Base-by-base conservation (phyloP, 2,329 filamentous ascomycete species). In the Cladobotryum protrusum region DNA sequence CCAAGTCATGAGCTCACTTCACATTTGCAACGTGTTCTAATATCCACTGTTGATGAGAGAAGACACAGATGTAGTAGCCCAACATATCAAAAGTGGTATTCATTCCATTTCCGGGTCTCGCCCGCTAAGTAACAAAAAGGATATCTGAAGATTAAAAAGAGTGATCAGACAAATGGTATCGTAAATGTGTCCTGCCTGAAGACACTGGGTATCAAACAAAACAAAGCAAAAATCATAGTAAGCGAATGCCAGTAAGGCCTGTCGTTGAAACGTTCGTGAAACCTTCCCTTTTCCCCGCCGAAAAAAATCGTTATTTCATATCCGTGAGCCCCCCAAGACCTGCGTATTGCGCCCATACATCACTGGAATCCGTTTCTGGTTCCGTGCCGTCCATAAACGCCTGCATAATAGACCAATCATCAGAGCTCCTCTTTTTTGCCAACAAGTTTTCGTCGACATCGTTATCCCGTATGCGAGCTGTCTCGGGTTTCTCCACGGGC, bases 291-390 rank as follows among this genome's bases (percentile, higher is more conserved):
- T 50, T 29, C 18, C n/a, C 34, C 43, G 19, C 24, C 11, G n/a
- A n/a, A 20, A 9, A 45, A 34, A 35, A 47, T 33, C 19, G 33
- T 67, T 57, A 69, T 40, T 58, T 58, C 56, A 67, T 61, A 52
- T 69, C 67, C 2, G 67, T 75, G 43, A 75, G 56, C 0, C 74
- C 74, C 33, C 74, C 74, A 4, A 77, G 58, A 12, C 73, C 71
- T 24, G 66, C 63, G 52, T 72, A 76, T 58, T 75, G 71, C 54
- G 72, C 73, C 73, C 72, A 77, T 4, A 67, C 67, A 32, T 58
- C 58, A 17, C 59, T 58, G 9, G 49, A 32, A 45, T 53, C 53
- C 18, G 49, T 50, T 5, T 54, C 45, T 11, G 50, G 48, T 4
- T 54, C 53, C 9, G 50, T 54, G 24, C 55, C 60, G 32, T 66